Evolutionary conservation across 2,329 filamentous ascomycete genomes (phyloP), one percentile per base, ranked within the genome.

Genomic region (Pyricularia pennisetigena): DNA sequence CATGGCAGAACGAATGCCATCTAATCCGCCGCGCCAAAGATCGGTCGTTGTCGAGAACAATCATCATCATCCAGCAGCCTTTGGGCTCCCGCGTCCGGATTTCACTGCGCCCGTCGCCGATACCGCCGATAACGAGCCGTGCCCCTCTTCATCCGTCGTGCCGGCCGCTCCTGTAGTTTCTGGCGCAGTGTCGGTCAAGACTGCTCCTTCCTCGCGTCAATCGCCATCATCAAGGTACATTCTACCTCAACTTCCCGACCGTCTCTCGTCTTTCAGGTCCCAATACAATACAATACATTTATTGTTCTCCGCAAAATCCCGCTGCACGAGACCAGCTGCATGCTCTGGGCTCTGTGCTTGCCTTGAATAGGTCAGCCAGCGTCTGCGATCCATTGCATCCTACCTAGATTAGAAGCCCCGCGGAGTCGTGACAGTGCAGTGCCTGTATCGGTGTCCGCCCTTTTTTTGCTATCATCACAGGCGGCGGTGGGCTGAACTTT

Each of bases 1-100:
- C 84, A 88, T 88, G 86, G 85, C 85, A 86, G 85, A 87, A 83
- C 85, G 82, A 86, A 87, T 78, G 78, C 79, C 54, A 57, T 57
- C 28, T 61, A 67, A 30, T 32, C 65, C 54, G 74, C 76, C 76
- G 80, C 81, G 81, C 78, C 79, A 80, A 76, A 79, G 80, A 82
- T 81, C 81, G 81, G 80, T 67, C 65, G 41, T 78, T 82, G 80
- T 81, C 79, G 82, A 85, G 78, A 82, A 83, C 83, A 81, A 84
- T 75, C 73, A 65, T 65, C 63, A 71, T 67, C 65, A 49, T n/a
- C 65, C 69, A 28, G 69, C 69, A 28, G 70, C 54, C 68, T 61
- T 24, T 68, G 54, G 23, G 26, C 67, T 41, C 54, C 49, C 54
- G 32, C 32, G 35, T 59, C 26, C 68, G 28, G 41, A 54, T n/a